Conservation (phyloP, 2,329 filamentous ascomycete genomes). For the Trichoderma sp. region DNA sequence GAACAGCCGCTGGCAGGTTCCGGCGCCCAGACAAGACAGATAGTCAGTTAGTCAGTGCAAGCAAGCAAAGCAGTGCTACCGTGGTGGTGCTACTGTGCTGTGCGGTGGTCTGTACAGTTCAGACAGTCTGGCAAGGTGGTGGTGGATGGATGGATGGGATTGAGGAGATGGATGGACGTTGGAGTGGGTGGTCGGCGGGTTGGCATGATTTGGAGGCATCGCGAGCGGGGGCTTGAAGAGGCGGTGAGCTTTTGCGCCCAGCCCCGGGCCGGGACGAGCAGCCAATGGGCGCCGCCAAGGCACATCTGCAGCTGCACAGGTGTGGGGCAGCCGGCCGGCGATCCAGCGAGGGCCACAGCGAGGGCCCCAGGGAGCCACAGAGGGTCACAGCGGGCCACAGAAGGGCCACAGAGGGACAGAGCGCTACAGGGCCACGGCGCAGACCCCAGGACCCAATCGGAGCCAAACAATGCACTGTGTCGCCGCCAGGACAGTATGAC, state of each 20-base stretch:
- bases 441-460: constrained; percentile 10
- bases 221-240: constrained; percentile 33
- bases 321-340: constrained; percentile 28
- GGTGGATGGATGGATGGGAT: not conserved
- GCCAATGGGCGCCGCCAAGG: constrained; percentile 36
- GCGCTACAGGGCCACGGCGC: constrained; percentile 14
- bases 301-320: constrained; percentile 32
- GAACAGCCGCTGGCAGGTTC: not conserved
- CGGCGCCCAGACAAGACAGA: constrained; percentile 1
- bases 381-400: constrained; percentile 17
- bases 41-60: not conserved
- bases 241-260: constrained; percentile 37
- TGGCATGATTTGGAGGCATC: constrained; percentile 23
- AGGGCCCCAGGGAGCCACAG: constrained; percentile 23
- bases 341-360: constrained; percentile 26
- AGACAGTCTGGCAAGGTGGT: not conserved
- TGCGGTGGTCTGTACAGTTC: not conserved
- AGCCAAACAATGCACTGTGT: constrained; percentile 16
- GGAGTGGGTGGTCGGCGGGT: constrained; percentile 18
- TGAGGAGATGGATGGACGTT: constrained; percentile 8
- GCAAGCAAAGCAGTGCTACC: not conserved
- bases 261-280: constrained; percentile 34
- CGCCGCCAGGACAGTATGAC: constrained; percentile 4
- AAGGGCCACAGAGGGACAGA: constrained; percentile 1
- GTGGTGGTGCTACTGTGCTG: not conserved